These are phyloP conservation scores for Ustilaginoidea virens DNA, from an alignment of 2,329 filamentous ascomycete species.

Conservation along the genomic window DNA sequence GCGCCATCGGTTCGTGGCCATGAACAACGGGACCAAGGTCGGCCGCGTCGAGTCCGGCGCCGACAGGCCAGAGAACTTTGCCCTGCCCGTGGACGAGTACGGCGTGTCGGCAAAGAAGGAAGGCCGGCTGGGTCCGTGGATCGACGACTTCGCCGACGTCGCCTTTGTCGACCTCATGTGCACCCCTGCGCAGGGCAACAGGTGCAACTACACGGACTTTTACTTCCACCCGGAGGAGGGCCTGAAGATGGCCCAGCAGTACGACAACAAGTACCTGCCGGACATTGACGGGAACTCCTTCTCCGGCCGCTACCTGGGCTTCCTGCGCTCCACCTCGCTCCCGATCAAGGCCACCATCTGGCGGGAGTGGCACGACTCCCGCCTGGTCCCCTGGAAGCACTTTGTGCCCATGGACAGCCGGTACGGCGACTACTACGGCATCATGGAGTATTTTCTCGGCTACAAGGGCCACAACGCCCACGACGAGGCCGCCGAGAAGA, in stretches of 20 bases:
- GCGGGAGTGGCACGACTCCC: constrained; percentile 65
- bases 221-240: constrained; percentile 26
- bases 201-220: constrained; percentile 32
- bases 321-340: constrained; percentile 52
- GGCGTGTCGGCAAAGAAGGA: constrained; percentile 28
- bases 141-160: constrained; percentile 31
- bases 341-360: constrained; percentile 68
- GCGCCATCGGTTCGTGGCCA: constrained; percentile 57
- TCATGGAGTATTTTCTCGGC: constrained; percentile 61
- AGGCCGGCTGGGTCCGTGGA: constrained; percentile 32
- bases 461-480: constrained; percentile 30
- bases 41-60: constrained; percentile 27
- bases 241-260: constrained; percentile 35
- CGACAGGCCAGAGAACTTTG: constrained; percentile 35
- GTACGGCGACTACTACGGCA: constrained; percentile 55
- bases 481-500: constrained; percentile 44
- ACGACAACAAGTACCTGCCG: constrained; percentile 50
- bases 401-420: constrained; percentile 68
- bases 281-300: constrained; percentile 67
- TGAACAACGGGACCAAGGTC: constrained; percentile 53
- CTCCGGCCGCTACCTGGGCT: constrained; percentile 52
- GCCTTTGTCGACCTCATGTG: constrained; percentile 41
- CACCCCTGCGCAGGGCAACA: constrained; percentile 16
- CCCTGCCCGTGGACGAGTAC: constrained; percentile 32
- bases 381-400: constrained; percentile 63